These are phyloP conservation scores for Ceraceosorus guamensis DNA, from an alignment of 1,284 basidiomycete species.

Conservation along the genomic window DNA sequence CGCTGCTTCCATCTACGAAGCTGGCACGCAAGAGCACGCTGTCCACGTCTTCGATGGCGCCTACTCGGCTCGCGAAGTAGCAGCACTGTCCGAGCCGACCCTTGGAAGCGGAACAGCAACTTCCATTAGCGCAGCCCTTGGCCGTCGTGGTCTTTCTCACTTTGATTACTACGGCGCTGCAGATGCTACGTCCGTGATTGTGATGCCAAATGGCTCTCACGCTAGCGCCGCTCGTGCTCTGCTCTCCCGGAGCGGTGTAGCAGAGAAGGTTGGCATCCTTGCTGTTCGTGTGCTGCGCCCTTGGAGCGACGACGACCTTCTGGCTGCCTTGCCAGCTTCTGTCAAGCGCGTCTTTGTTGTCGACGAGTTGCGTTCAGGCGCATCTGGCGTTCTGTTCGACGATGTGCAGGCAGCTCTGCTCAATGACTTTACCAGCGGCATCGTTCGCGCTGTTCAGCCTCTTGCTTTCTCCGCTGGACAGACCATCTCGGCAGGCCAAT, in stretches of 20 bases:
- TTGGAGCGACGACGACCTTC: conserved; percentile 39
- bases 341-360: conserved; percentile 39
- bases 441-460: neutral
- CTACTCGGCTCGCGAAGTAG: conserved; percentile 37
- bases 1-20: conserved; percentile 38
- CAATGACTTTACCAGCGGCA: conserved; percentile 11
- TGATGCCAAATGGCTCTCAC: conserved; percentile 42
- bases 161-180: conserved; percentile 43
- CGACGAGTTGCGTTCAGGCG: conserved; percentile 32
- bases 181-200: conserved; percentile 33
- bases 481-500: conserved; percentile 23
- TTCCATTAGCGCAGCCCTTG: conserved; percentile 44
- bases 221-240: conserved; percentile 35
- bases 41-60: conserved; percentile 48
- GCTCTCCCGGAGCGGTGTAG: conserved; percentile 26
- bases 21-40: conserved; percentile 21
- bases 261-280: conserved; percentile 33
- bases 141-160: conserved; percentile 15
- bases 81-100: conserved; percentile 48
- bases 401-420: conserved; percentile 28
- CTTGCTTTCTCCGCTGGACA: conserved; percentile 26
- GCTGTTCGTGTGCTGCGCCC: conserved; percentile 33
- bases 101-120: conserved; percentile 76
- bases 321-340: conserved; percentile 27
- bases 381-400: conserved; percentile 34